Conservation (phyloP, 495 filamentous ascomycete species). For the Daldinia childiae region DNA sequence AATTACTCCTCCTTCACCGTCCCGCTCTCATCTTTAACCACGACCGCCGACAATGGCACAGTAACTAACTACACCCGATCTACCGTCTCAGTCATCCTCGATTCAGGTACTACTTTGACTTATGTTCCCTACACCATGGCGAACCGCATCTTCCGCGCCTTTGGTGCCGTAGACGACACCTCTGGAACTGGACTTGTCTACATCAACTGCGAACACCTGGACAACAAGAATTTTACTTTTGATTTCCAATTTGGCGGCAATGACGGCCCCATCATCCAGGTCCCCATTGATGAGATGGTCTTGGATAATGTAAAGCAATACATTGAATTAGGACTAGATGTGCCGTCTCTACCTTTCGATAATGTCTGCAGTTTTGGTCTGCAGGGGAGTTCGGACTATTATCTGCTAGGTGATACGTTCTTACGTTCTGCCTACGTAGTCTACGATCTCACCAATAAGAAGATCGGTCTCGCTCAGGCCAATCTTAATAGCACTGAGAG, state of each 20-base stretch:
- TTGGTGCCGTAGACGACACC: slow-evolving; percentile 64
- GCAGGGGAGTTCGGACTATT: slow-evolving; percentile 42
- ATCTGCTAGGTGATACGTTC: slow-evolving; percentile 84
- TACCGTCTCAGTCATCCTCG: slow-evolving; percentile 72
- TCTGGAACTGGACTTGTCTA: slow-evolving; percentile 54
- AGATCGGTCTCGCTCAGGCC: slow-evolving; percentile 87
- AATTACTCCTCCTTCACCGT: slow-evolving; percentile 55
- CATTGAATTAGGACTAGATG: slow-evolving; percentile 34
- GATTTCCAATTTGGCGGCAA: slow-evolving; percentile 67
- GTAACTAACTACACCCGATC: slow-evolving; percentile 31
- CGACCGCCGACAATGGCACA: slow-evolving; percentile 49
- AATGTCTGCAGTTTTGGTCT: slow-evolving; percentile 56
- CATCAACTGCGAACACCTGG: slow-evolving; percentile 59
- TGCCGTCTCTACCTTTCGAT: slow-evolving; percentile 44
- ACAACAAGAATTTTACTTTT: slow-evolving; percentile 68
- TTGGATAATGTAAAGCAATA: slow-evolving; percentile 61
- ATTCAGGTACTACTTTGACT: slow-evolving; percentile 84
- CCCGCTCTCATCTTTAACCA: slow-evolving; percentile 46
- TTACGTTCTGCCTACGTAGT: slow-evolving; percentile 93
- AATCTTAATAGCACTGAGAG: slow-evolving; percentile 76
- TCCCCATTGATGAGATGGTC: slow-evolving; percentile 79
- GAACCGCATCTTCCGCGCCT: slow-evolving; percentile 62
- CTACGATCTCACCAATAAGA: slow-evolving; percentile 84
- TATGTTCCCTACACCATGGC: slow-evolving; percentile 78
- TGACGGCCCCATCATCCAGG: slow-evolving; percentile 66